phyloP scores from a whole-genome alignment of 73 alveolate species.

The Tetrahymena borealis region DNA sequence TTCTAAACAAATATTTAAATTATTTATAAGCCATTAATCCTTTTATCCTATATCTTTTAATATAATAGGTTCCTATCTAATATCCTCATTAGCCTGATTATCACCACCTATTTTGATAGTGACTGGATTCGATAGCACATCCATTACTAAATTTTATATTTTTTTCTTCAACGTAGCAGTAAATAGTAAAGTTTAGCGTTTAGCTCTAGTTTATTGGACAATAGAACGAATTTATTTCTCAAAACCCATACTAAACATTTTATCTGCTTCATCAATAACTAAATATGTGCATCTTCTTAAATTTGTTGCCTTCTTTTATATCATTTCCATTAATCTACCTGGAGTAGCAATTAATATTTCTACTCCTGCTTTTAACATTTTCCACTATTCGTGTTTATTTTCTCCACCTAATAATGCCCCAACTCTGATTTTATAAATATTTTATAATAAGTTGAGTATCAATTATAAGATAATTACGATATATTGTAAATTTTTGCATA shows the following conservation, averaged over 20 bases:
- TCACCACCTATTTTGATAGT: conserved; percentile 46
- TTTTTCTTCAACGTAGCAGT: conserved; percentile 52
- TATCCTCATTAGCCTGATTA: conserved; percentile 37
- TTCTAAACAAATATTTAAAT: conserved; percentile 15
- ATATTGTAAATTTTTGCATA: conserved; percentile 40
- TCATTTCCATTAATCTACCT: conserved; percentile 88
- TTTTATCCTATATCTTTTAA: conserved; percentile 23
- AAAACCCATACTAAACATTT: conserved; percentile 90
- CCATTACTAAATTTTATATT: conserved; percentile 24
- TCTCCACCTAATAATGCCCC: conserved; percentile 86
- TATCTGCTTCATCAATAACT: conserved; percentile 93
- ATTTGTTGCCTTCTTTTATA: conserved; percentile 64
- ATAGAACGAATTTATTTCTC: conserved; percentile 77
- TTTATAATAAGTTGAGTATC: not conserved
- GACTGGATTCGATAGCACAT: conserved; percentile 38
- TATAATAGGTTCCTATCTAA: conserved; percentile 27
- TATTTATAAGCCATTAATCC: conserved; percentile 26
- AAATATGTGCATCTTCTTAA: conserved; percentile 70
- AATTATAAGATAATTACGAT: not conserved
- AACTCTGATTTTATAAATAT: conserved; percentile 41
- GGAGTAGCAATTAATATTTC: conserved; percentile 85
- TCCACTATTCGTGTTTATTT: conserved; percentile 60
- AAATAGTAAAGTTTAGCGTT: conserved; percentile 38
- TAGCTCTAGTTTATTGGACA: conserved; percentile 52
- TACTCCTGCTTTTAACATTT: conserved; percentile 68